phyloP scores from a whole-genome alignment of 1,284 basidiomycete genomes.

The Golubevia sp. region DNA sequence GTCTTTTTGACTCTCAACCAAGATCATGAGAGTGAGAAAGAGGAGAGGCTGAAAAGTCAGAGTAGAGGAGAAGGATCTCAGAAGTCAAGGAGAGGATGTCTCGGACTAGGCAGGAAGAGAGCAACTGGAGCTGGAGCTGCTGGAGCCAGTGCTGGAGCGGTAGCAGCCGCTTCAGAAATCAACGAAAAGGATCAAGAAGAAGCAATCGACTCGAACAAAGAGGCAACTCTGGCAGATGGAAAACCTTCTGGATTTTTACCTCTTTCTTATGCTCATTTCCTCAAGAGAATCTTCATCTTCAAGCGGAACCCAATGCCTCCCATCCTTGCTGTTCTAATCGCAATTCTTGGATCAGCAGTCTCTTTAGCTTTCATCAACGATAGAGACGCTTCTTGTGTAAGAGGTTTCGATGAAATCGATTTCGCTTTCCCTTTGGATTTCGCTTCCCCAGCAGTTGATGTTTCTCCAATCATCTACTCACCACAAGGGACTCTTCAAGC shows the following conservation, averaged over 20 bases:
- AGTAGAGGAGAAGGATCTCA: too few relatives aligned
- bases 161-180: background rate
- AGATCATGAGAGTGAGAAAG: constrained; percentile 15
- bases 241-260: constrained; percentile 11
- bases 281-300: constrained; percentile 18
- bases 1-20: constrained; percentile 27
- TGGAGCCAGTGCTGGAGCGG: background rate
- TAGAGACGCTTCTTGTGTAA: constrained; percentile 17
- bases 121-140: background rate
- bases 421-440: too few relatives aligned
- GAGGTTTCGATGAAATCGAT: constrained; percentile 17
- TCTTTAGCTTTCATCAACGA: constrained; percentile 21
- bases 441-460: background rate
- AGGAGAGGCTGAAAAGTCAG: too few relatives aligned
- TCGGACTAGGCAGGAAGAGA: too few relatives aligned
- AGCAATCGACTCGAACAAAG: constrained; percentile 8
- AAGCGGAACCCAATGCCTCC: constrained; percentile 18
- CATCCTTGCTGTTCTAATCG: constrained; percentile 21
- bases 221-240: constrained; percentile 15
- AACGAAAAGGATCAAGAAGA: too few relatives aligned
- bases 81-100: too few relatives aligned
- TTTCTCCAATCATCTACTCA: too few relatives aligned
- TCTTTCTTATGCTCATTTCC: constrained; percentile 16
- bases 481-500: too few relatives aligned
- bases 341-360: constrained; percentile 16